Percentiles rank a stretch among this genome's conserved stretches.
Conservation (phyloP, 495 filamentous ascomycete species). For the Neurospora sp. region DNA sequence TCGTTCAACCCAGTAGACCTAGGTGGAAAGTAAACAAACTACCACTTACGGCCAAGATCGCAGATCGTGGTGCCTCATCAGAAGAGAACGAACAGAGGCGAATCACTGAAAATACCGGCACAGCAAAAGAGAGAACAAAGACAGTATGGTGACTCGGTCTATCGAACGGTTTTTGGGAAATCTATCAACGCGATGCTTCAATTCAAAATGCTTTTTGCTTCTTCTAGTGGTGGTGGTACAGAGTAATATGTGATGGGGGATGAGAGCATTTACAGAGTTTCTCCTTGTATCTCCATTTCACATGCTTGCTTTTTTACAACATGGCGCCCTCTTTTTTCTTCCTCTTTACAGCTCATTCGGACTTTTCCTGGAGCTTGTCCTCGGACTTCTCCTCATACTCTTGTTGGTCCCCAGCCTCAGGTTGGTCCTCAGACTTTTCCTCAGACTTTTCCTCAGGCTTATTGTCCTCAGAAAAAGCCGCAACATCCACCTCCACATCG, state of each 20-base stretch:
- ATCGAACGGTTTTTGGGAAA: not conserved
- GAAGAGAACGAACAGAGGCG: not conserved
- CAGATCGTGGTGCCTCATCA: not conserved
- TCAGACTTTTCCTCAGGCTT: not conserved
- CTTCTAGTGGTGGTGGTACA: not conserved
- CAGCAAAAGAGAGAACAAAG: not conserved
- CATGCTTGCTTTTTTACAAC: not conserved
- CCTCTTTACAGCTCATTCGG: not conserved
- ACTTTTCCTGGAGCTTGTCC: not conserved
- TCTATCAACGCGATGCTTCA: not conserved
- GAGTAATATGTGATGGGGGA: not conserved
- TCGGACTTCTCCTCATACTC: not conserved
- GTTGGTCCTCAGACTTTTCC: not conserved
- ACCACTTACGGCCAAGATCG: not conserved
- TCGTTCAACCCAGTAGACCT: not conserved
- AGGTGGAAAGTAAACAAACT: not conserved
- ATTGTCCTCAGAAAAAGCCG: not conserved
- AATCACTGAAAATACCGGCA: not conserved
- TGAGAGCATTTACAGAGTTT: not conserved
- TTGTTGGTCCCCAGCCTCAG: not conserved
- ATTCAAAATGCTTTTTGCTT: conserved; percentile 1
- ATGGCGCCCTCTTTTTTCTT: not conserved
- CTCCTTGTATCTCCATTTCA: not conserved
- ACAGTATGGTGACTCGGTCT: too few relatives aligned
- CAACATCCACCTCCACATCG: not conserved